Evolutionary conservation across 2,329 filamentous ascomycete genomes (phyloP), one percentile per base, ranked within the genome.

Genomic region (Penicillium griseofulvum): DNA sequence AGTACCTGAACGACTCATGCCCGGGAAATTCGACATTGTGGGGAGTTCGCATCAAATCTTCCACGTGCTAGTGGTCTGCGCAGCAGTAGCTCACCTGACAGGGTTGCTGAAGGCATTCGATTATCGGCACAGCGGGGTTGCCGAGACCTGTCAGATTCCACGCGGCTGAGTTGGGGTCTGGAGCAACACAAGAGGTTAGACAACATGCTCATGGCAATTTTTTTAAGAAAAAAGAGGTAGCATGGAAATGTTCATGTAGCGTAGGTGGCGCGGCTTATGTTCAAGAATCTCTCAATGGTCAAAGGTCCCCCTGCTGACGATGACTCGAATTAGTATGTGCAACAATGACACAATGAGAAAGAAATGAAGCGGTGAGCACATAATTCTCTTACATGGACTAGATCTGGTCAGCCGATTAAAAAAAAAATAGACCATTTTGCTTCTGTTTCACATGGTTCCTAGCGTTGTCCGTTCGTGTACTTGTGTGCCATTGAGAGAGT

Each of bases 11-110:
- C 82, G 90, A 56, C 84, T 82, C 67, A 83, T 78, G 42, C 94
- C 93, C 0, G 90, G 91, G 1, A 79, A 73, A 8, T 97, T 93
- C 68, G 94, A 99, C 74, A 89, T 97, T 49, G 89, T 89, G 83
- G 93, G 94, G 36, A 91, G 87, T 70, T 96, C 91, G 19, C 94
- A 99, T 74, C 94, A 99, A 76, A 88, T 99, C 61, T 99, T 99
- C 73, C 94, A 99, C 76, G 78, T 96, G 37, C 82, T 94, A 60
- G 92, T 99, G 28, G 79, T 97, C 16, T 73, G 91, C 57, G 94
- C 94, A 0, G 93, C 91, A 0, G 82, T 83, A 1, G 83, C 88
- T 24, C 94, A 99, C 78, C 78, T 97, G 56, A 86, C 86, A 49
- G 92, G 90, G 46, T 81, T 97, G 75, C 71, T 89, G 29, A 88